A percentile compares a stretch with the other conserved stretches of the same genome.
phyloP scores from a whole-genome alignment of 2,329 filamentous ascomycete genomes.

The Daldinia sp. region DNA sequence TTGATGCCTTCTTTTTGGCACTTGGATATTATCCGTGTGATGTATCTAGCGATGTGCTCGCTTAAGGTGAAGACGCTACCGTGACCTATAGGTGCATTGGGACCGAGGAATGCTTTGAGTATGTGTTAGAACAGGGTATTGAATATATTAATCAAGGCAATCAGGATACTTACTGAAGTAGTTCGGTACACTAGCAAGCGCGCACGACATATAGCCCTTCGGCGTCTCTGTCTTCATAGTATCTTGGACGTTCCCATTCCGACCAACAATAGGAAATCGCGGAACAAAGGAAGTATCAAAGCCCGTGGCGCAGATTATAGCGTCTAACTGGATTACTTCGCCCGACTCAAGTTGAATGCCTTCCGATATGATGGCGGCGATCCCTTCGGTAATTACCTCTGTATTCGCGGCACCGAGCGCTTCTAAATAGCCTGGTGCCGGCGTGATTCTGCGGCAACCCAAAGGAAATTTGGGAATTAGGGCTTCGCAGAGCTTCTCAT shows the following conservation, averaged over 20 bases:
- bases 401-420: conserved; percentile 57
- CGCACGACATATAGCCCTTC: conserved; percentile 62
- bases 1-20: conserved; percentile 60
- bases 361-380: conserved; percentile 56
- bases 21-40: conserved; percentile 58
- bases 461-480: conserved; percentile 60
- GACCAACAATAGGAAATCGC: conserved; percentile 59
- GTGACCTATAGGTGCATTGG: conserved; percentile 60
- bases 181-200: conserved; percentile 61
- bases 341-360: conserved; percentile 59
- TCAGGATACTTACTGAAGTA: conserved; percentile 57
- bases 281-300: conserved; percentile 64
- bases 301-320: conserved; percentile 65
- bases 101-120: conserved; percentile 57
- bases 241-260: conserved; percentile 60
- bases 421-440: conserved; percentile 59
- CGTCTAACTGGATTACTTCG: conserved; percentile 60
- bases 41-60: conserved; percentile 62
- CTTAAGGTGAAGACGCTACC: conserved; percentile 60
- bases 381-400: conserved; percentile 55
- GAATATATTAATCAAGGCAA: neutral
- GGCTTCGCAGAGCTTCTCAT: conserved; percentile 58
- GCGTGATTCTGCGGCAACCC: conserved; percentile 60
- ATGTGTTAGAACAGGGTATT: neutral
- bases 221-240: conserved; percentile 55